phyloP scores from a whole-genome alignment of 306 rosid species.

The Cicer judaicum region DNA sequence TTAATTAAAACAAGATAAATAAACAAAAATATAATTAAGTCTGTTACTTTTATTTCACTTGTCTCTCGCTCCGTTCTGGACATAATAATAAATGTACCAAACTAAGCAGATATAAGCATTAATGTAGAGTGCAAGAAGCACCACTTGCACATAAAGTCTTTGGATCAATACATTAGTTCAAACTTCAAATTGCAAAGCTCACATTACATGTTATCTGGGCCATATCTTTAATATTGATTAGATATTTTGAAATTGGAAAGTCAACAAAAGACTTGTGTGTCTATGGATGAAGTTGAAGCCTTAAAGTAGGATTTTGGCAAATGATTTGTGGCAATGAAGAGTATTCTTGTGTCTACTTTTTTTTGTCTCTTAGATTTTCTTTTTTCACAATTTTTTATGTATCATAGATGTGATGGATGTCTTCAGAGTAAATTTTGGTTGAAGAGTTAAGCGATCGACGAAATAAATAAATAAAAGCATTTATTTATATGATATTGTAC shows the following conservation, averaged over 20 bases:
- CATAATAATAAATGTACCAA: neutral
- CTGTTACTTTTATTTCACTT: neutral
- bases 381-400: too few species aligned
- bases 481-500: too few species aligned
- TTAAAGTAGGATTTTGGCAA: neutral
- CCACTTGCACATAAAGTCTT: slow-evolving; percentile 11
- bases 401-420: neutral
- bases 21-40: neutral
- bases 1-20: neutral
- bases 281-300: neutral
- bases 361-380: too few species aligned
- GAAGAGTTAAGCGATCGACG: too few species aligned
- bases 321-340: neutral
- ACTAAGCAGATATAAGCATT: slow-evolving; percentile 21
- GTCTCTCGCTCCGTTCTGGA: neutral
- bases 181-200: slow-evolving; percentile 15
- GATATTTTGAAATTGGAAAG: neutral
- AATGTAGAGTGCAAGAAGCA: slow-evolving; percentile 14
- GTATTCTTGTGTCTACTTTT: neutral
- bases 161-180: neutral
- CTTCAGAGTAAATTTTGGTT: neutral
- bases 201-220: slow-evolving; percentile 1
- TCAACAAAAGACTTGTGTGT: neutral
- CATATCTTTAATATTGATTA: slow-evolving; percentile 11
- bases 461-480: too few species aligned